Percentiles rank a stretch among this genome's conserved stretches.
Evolutionary conservation across 2,329 filamentous ascomycete genomes (phyloP).

Genomic region (Colletotrichum musae): DNA sequence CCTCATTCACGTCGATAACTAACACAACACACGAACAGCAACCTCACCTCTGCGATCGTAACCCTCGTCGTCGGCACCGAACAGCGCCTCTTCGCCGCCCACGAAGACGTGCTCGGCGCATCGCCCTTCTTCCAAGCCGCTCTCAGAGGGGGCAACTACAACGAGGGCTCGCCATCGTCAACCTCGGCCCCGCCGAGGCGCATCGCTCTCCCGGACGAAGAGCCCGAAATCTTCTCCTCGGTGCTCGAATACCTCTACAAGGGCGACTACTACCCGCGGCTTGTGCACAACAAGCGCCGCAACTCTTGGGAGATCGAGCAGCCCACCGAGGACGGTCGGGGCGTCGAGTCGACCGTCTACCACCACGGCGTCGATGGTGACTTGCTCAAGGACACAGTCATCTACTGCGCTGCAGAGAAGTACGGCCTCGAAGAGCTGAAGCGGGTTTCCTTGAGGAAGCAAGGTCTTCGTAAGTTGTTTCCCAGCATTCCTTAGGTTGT

Average conservation of each 20-base stretch:
- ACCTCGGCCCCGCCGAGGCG: conserved; percentile 64
- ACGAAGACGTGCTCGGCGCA: conserved; percentile 85
- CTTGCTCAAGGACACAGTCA: conserved; percentile 88
- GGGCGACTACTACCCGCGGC: conserved; percentile 90
- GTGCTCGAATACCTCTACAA: conserved; percentile 95
- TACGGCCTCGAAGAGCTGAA: conserved; percentile 90
- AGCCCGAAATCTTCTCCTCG: conserved; percentile 91
- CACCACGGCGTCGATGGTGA: conserved; percentile 75
- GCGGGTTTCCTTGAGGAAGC: conserved; percentile 87
- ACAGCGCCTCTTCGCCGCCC: conserved; percentile 90
- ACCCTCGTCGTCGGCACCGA: conserved; percentile 86
- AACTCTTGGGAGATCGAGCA: conserved; percentile 88
- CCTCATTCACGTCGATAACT: neutral
- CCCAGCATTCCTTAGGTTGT: neutral
- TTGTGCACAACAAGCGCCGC: conserved; percentile 85
- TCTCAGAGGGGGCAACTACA: conserved; percentile 74
- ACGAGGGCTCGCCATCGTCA: conserved; percentile 62
- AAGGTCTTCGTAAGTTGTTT: conserved; percentile 78
- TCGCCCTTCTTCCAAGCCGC: conserved; percentile 84
- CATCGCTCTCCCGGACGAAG: conserved; percentile 86
- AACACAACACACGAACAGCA: conserved; percentile 55
- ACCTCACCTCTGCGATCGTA: conserved; percentile 77
- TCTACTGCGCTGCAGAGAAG: conserved; percentile 90
- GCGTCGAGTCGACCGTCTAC: conserved; percentile 77
- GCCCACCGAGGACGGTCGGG: conserved; percentile 60